Conservation (phyloP, 2,329 filamentous ascomycete species). For the Aspergillus puulaauensis region DNA sequence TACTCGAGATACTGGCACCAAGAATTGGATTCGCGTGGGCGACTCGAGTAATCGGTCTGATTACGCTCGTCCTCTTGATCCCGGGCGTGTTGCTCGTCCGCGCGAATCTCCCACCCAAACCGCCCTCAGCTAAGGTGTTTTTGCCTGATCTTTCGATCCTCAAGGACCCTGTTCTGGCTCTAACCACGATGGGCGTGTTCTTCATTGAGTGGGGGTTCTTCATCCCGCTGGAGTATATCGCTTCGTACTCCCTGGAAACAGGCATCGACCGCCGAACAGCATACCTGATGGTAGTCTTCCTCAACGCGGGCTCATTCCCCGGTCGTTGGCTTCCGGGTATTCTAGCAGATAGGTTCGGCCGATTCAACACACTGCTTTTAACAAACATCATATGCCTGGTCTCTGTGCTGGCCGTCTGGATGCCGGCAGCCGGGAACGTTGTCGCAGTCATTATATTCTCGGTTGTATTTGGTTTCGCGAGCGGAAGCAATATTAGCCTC, state of each 20-base stretch:
- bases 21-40: not conserved
- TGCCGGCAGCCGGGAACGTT: not conserved
- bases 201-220: not conserved
- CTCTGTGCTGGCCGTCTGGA: not conserved
- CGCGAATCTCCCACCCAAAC: too few species aligned
- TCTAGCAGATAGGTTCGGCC: too few species aligned
- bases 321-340: not conserved
- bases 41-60: not conserved
- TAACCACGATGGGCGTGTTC: not conserved
- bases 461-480: not conserved
- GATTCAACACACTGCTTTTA: too few species aligned
- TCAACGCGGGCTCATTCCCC: not conserved
- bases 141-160: too few species aligned
- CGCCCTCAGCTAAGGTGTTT: too few species aligned
- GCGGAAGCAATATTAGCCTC: not conserved
- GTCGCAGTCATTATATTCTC: not conserved
- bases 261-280: not conserved
- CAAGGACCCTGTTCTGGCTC: too few species aligned
- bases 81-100: too few species aligned
- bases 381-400: not conserved
- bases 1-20: not conserved
- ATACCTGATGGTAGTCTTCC: not conserved
- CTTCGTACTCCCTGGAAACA: not conserved
- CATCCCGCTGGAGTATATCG: not conserved
- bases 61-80: not conserved